These are phyloP conservation scores for Fraxinus pennsylvanica DNA, from an alignment of 257 asterid species.

Conservation along the genomic window DNA sequence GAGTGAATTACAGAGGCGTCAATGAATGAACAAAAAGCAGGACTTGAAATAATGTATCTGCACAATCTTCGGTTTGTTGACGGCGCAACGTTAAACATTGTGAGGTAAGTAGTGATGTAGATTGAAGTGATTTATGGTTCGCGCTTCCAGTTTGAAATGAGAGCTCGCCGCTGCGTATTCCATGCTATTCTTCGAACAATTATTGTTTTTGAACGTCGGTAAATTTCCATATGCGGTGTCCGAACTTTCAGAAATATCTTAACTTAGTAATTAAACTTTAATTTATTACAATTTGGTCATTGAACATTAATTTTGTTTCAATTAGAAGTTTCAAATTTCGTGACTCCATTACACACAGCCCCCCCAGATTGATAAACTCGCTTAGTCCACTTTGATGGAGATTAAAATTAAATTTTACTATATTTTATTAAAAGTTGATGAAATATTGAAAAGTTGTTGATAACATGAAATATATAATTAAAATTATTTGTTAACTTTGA, in stretches of 20 bases:
- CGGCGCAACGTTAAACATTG: constrained; percentile 38
- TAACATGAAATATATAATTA: no score
- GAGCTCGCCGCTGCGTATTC: neutral
- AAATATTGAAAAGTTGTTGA: no score
- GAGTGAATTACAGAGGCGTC: constrained; percentile 28
- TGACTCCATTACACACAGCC: no score
- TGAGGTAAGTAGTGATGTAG: neutral
- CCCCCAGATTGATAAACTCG: neutral
- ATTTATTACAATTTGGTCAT: no score
- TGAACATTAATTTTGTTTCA: neutral
- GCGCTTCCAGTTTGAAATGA: constrained; percentile 1
- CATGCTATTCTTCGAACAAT: neutral
- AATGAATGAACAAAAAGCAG: constrained; percentile 24
- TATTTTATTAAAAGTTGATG: no score
- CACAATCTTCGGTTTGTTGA: constrained; percentile 31
- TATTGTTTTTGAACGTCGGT: neutral
- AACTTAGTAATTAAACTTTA: neutral
- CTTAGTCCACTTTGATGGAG: no score
- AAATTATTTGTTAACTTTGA: no score
- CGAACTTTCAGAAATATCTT: neutral
- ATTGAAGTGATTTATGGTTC: constrained; percentile 24
- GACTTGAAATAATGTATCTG: constrained; percentile 24
- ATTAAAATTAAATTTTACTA: no score
- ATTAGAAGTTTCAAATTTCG: no score
- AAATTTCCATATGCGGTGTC: neutral